Conservation (phyloP, 495 filamentous ascomycete species). For the Oidiodendron maius region DNA sequence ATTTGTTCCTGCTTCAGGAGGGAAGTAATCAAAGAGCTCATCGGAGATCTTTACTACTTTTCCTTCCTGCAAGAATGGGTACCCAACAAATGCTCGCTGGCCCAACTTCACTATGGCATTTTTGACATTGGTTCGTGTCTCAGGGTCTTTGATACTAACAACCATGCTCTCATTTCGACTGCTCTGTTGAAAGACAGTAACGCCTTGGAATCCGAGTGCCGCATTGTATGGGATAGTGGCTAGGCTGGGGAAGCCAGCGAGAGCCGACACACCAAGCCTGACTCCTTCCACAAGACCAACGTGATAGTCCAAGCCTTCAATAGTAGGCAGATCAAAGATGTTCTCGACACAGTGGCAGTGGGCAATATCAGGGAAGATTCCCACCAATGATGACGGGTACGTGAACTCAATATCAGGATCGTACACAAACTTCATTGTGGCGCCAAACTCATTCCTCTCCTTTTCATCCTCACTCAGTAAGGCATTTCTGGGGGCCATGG, state of each 20-base stretch:
- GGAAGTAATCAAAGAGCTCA: constrained; percentile 85
- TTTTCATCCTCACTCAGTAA: constrained; percentile 71
- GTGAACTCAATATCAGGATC: constrained; percentile 65
- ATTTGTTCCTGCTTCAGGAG: constrained; percentile 57
- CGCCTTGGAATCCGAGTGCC: constrained; percentile 78
- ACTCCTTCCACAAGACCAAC: constrained; percentile 85
- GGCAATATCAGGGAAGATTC: constrained; percentile 84
- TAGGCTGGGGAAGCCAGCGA: constrained; percentile 90
- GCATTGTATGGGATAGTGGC: constrained; percentile 77
- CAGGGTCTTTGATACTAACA: constrained; percentile 71
- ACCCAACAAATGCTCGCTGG: constrained; percentile 84
- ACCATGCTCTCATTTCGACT: constrained; percentile 97
- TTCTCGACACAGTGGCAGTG: constrained; percentile 91
- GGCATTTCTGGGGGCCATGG: constrained; percentile 78
- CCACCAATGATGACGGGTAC: constrained; percentile 81
- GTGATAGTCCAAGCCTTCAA: constrained; percentile 84
- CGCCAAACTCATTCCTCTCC: constrained; percentile 82
- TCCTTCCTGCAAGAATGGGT: constrained; percentile 92
- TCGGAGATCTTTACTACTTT: constrained; percentile 85
- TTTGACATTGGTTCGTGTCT: constrained; percentile 61
- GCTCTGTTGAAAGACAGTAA: constrained; percentile 95
- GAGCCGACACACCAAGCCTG: constrained; percentile 68
- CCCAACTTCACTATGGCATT: constrained; percentile 74
- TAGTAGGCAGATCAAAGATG: constrained; percentile 86
- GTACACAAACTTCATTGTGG: constrained; percentile 88